These are phyloP conservation scores for Ramalina peruviana DNA, from an alignment of 495 filamentous ascomycete genomes.

Conservation along the genomic window DNA sequence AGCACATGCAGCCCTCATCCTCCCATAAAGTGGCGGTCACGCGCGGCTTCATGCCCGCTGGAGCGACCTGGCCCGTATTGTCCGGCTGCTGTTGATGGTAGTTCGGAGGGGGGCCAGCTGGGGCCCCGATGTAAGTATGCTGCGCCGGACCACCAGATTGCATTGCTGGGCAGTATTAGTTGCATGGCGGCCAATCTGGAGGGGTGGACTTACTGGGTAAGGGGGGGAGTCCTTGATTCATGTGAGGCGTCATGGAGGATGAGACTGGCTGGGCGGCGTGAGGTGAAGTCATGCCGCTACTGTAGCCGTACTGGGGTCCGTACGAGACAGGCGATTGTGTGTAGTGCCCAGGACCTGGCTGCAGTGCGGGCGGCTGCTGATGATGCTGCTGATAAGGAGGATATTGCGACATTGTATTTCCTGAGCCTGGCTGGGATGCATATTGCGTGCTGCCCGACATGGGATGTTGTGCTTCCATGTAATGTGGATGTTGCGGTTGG, in stretches of 20 bases:
- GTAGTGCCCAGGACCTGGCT: conserved; percentile 63
- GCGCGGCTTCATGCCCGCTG: conserved; percentile 94
- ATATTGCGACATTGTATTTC: conserved; percentile 55
- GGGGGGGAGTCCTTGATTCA: conserved; percentile 46
- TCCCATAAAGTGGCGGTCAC: conserved; percentile 97
- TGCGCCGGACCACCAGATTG: conserved; percentile 13
- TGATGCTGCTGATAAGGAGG: conserved; percentile 40
- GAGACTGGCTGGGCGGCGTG: conserved; percentile 53
- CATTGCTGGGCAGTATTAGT: conserved; percentile 21
- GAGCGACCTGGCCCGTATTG: conserved; percentile 79
- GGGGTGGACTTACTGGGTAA: conserved; percentile 41
- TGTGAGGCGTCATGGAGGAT: conserved; percentile 47
- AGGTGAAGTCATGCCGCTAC: conserved; percentile 62
- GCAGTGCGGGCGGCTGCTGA: conserved; percentile 66
- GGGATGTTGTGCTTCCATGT: conserved; percentile 69
- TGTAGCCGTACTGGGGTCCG: conserved; percentile 53
- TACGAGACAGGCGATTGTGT: conserved; percentile 47
- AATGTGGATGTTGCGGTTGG: conserved; percentile 45
- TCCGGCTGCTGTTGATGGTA: conserved; percentile 55
- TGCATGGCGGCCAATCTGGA: not conserved
- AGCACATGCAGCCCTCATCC: conserved; percentile 94
- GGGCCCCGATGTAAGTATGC: conserved; percentile 23
- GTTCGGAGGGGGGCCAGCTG: conserved; percentile 36
- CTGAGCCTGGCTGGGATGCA: conserved; percentile 66
- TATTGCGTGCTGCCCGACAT: conserved; percentile 73